Conservation (phyloP, 1,139 yeast genomes). For the Diutina ranongensis region DNA sequence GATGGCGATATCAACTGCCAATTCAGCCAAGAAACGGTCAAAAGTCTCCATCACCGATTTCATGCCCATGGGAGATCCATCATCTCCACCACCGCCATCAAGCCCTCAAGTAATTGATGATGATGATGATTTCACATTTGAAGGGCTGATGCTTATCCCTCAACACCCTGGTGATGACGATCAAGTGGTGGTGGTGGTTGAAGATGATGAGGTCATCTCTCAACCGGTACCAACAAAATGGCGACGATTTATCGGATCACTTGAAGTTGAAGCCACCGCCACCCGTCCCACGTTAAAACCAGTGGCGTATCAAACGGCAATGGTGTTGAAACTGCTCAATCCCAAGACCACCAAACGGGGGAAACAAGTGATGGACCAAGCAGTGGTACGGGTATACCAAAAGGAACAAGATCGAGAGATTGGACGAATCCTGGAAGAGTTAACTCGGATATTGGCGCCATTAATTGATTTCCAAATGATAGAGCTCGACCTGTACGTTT, state of each 20-base stretch:
- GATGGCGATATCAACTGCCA: not conserved
- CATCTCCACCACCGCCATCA: not conserved
- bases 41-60: not conserved
- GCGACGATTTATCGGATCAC: slow-evolving; percentile 47
- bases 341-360: slow-evolving; percentile 18
- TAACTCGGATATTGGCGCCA: slow-evolving; percentile 60
- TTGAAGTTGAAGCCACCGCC: slow-evolving; percentile 73
- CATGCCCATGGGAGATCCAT: not conserved
- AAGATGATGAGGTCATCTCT: not conserved
- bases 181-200: not conserved
- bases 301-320: slow-evolving; percentile 36
- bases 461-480: slow-evolving; percentile 48
- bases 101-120: slow-evolving; percentile 1
- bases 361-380: slow-evolving; percentile 14
- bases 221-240: slow-evolving; percentile 6
- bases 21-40: not conserved
- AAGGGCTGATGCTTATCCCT: not conserved
- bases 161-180: not conserved
- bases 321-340: slow-evolving; percentile 25
- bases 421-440: slow-evolving; percentile 66
- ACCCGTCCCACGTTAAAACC: slow-evolving; percentile 59
- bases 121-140: slow-evolving; percentile 3
- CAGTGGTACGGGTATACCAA: slow-evolving; percentile 25
- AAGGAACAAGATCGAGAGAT: slow-evolving; percentile 38
- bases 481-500: slow-evolving; percentile 44